Conservation (phyloP, 805 yeast genomes). For the Yamadazyma takamatsuzukensis region DNA sequence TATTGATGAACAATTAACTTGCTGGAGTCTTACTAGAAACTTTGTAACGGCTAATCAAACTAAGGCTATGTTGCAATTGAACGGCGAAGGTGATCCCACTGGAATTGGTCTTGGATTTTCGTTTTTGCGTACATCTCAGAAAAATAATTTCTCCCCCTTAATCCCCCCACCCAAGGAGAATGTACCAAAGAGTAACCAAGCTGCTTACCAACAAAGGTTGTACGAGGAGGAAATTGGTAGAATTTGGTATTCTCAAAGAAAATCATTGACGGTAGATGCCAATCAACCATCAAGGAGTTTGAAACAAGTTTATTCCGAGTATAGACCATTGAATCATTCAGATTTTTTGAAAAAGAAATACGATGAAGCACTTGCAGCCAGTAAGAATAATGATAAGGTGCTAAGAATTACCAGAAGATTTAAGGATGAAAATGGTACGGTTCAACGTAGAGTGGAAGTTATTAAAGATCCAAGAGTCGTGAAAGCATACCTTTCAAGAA, state of each 20-base stretch:
- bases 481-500: constrained; percentile 72
- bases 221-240: constrained; percentile 86
- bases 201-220: constrained; percentile 71
- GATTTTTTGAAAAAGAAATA: constrained; percentile 29
- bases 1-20: constrained; percentile 80
- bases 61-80: constrained; percentile 91
- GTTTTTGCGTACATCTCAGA: constrained; percentile 87
- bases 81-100: constrained; percentile 93
- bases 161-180: constrained; percentile 33
- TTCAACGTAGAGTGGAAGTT: constrained; percentile 75
- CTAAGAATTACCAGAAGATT: constrained; percentile 68
- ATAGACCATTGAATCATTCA: constrained; percentile 32
- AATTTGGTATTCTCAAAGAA: constrained; percentile 85
- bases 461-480: constrained; percentile 85
- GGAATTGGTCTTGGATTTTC: constrained; percentile 89
- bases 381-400: constrained; percentile 25
- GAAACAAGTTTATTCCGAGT: constrained; percentile 33
- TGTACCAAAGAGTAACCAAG: constrained; percentile 38
- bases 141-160: constrained; percentile 71
- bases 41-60: constrained; percentile 93
- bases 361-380: constrained; percentile 33
- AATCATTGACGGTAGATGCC: constrained; percentile 44
- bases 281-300: constrained; percentile 31
- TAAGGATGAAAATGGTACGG: constrained; percentile 78
- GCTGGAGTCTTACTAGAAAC: constrained; percentile 92